These are phyloP conservation scores for Juncus effusus DNA, from an alignment of 176 grass and related monocot species.

Conservation along the genomic window DNA sequence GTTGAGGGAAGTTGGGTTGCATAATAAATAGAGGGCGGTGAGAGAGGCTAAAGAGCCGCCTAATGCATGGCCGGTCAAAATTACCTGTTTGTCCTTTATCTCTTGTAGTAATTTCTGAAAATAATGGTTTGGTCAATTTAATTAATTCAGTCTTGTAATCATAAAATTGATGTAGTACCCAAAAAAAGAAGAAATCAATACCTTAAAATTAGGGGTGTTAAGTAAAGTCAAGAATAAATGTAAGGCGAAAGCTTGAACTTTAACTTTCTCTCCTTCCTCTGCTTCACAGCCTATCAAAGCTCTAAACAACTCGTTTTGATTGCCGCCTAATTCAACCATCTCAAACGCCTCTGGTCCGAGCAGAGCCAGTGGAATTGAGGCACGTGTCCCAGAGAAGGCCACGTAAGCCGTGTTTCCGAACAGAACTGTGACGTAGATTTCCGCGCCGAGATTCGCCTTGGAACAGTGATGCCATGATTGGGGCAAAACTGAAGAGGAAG, in stretches of 20 bases:
- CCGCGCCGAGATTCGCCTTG: slow-evolving; percentile 32
- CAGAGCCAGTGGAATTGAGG: slow-evolving; percentile 28
- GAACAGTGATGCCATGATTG: slow-evolving; percentile 67
- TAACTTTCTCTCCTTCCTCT: slow-evolving; percentile 46
- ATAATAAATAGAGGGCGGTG: slow-evolving; percentile 60
- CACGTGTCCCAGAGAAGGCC: slow-evolving; percentile 56
- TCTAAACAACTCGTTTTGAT: slow-evolving; percentile 39
- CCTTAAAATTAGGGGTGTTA: slow-evolving; percentile 65
- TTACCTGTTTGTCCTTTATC: slow-evolving; percentile 63
- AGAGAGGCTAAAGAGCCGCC: slow-evolving; percentile 69
- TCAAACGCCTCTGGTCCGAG: slow-evolving; percentile 35
- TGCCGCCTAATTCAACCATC: slow-evolving; percentile 25
- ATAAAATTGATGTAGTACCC: not conserved
- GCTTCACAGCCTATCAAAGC: slow-evolving; percentile 47
- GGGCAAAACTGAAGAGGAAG: slow-evolving; percentile 67
- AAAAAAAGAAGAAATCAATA: slow-evolving; percentile 24
- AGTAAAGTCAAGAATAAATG: slow-evolving; percentile 48
- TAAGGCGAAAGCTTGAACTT: slow-evolving; percentile 62
- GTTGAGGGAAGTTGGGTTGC: slow-evolving; percentile 39
- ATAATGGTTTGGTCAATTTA: slow-evolving; percentile 20
- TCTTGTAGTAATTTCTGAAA: slow-evolving; percentile 63
- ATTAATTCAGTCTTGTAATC: not conserved
- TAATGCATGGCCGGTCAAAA: slow-evolving; percentile 83
- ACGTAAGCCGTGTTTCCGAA: slow-evolving; percentile 47
- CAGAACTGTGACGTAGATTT: slow-evolving; percentile 21